A percentile compares a stretch with the other conserved stretches of the same genome.
Conservation (phyloP, 352 stramenopile genomes). For the Phytophthora foliorum region DNA sequence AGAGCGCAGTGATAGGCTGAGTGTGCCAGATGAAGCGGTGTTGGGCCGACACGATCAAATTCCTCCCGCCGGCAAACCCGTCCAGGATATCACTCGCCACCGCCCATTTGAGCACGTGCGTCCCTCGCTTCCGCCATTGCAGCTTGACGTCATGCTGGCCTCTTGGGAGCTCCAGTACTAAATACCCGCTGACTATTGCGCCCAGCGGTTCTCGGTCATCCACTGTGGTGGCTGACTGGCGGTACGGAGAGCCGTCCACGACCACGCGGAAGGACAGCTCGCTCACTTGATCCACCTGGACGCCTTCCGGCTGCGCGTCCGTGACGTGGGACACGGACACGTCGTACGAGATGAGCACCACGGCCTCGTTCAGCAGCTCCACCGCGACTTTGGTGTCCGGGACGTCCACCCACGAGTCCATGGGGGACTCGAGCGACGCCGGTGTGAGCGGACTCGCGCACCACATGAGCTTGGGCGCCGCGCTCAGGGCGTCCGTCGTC, state of each 20-base stretch:
- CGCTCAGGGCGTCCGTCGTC: constrained; percentile 16
- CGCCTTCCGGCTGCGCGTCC: constrained; percentile 13
- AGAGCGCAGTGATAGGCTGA: constrained; percentile 57
- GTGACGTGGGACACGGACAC: constrained; percentile 64
- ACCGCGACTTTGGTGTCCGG: constrained; percentile 57
- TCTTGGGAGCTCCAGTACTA: constrained; percentile 61
- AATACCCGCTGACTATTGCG: constrained; percentile 62
- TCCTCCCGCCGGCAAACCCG: constrained; percentile 72
- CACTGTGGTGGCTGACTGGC: constrained; percentile 71
- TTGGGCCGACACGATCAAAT: constrained; percentile 70
- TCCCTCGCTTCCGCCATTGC: constrained; percentile 79
- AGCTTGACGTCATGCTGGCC: constrained; percentile 62
- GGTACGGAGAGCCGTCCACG: constrained; percentile 64
- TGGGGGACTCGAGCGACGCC: constrained; percentile 36
- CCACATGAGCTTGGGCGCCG: constrained; percentile 70
- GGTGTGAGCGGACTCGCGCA: constrained; percentile 63
- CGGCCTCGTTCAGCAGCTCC: constrained; percentile 65
- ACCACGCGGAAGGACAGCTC: constrained; percentile 73
- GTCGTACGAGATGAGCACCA: constrained; percentile 79
- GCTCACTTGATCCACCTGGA: constrained; percentile 40
- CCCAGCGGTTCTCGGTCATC: constrained; percentile 70
- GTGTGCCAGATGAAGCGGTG: constrained; percentile 76
- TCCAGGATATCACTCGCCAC: constrained; percentile 71
- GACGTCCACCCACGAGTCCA: constrained; percentile 66
- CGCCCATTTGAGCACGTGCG: constrained; percentile 58